Percentiles rank a stretch among this genome's conserved stretches.
Evolutionary conservation across 2,329 filamentous ascomycete genomes (phyloP).

Genomic region (Aaosphaeria pasadenensis): DNA sequence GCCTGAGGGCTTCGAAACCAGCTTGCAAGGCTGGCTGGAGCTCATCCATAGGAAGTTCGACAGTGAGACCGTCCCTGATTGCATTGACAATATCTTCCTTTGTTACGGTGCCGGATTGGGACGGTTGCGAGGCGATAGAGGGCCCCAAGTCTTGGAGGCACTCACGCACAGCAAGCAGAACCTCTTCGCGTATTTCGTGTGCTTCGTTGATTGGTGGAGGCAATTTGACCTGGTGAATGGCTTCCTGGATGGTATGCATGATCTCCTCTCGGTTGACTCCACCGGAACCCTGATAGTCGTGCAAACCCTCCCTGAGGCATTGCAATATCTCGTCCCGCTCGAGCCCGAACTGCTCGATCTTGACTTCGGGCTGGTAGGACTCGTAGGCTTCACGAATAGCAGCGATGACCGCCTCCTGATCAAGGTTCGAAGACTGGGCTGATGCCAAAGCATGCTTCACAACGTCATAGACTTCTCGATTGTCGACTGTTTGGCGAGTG

Average conservation of each 20-base stretch:
- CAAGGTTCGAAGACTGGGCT: conserved; percentile 33
- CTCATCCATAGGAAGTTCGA: conserved; percentile 50
- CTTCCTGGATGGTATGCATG: conserved; percentile 79
- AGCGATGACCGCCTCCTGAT: conserved; percentile 78
- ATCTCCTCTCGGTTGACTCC: conserved; percentile 80
- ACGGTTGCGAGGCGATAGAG: conserved; percentile 37
- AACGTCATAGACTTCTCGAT: conserved; percentile 81
- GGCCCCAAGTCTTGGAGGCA: conserved; percentile 79
- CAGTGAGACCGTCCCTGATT: conserved; percentile 49
- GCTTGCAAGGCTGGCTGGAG: conserved; percentile 58
- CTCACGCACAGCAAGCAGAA: conserved; percentile 78
- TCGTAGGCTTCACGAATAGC: conserved; percentile 91
- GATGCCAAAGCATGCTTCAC: conserved; percentile 70
- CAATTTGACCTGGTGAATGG: conserved; percentile 75
- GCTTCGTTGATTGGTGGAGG: conserved; percentile 69
- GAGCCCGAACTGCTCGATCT: conserved; percentile 83
- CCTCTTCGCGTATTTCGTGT: conserved; percentile 73
- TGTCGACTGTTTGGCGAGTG: conserved; percentile 66
- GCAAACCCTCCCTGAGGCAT: conserved; percentile 81
- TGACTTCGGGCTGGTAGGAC: conserved; percentile 79
- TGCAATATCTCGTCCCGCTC: conserved; percentile 87
- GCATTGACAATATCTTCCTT: conserved; percentile 56
- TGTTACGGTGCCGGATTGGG: conserved; percentile 46
- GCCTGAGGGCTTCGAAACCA: conserved; percentile 53
- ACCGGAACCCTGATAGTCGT: conserved; percentile 61